Evolutionary conservation across 371 early-diverging fungal genomes (phyloP), one percentile per base, ranked within the genome.

Genomic region (Nematocida parisii): DNA sequence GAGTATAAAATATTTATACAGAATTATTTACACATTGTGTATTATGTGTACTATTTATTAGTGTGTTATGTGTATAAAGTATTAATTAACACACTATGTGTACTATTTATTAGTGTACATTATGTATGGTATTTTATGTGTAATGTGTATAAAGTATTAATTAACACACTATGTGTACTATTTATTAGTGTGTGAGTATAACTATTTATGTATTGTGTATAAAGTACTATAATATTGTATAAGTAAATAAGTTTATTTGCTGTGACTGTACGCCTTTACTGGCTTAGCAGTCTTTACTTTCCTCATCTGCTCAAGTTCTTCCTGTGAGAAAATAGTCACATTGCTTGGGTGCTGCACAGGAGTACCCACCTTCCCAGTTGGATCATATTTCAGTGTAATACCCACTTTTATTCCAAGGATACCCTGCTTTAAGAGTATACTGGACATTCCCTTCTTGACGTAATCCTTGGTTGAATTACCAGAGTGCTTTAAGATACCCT

Each of bases 361-460:
- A 88, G 97, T 96, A 82, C 97, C 97, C 82, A 89, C 87, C 87
- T 92, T 93, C 87, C 97, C 97, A 82, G 91, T 91, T 68, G 96
- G 95, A 89, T 97, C 98, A 87, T 90, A 90, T 83, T 93, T 94
- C 83, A 94, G 90, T 96, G 98, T 99, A 88, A 99, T 97, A 91
- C 95, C 94, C 89, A 99, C 99, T 92, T 96, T 95, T 89, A 99
- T 93, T 89, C 99, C 99, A 80, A 99, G 90, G 72, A 98, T 96
- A 22, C 87, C 98, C 89, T 97, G 98, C 87, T 96, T 93, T 87
- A 98, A 91, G 83, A 95, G 90, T 85, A 97, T 97, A 91, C 94
- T 95, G 85, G 98, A 93, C 84, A 93, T 92, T 75, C 97, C 96
- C 68, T 90, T 90, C 90, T 94, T 95, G 85, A 99, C 95, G 89